These are phyloP conservation scores for Suillus bovinus DNA, from an alignment of 768 basidiomycete species.

Conservation along the genomic window DNA sequence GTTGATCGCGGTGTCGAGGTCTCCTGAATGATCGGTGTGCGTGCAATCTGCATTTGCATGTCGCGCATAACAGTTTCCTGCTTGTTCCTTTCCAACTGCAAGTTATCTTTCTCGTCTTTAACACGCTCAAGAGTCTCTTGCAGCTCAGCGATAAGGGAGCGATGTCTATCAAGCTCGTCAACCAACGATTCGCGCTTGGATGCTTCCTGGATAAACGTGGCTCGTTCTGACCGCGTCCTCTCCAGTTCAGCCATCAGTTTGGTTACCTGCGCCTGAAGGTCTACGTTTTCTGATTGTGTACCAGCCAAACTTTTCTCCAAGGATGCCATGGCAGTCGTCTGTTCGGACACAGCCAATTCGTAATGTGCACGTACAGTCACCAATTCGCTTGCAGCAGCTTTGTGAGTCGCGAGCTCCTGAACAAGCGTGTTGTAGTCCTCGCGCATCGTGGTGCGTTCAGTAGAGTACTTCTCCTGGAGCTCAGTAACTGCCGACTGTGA, in stretches of 20 bases:
- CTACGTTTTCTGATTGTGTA: conserved; percentile 39
- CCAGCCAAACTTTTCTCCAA: conserved; percentile 52
- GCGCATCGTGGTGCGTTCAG: conserved; percentile 34
- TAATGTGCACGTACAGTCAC: conserved; percentile 39
- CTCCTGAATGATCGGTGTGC: conserved; percentile 44
- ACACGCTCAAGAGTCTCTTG: conserved; percentile 76
- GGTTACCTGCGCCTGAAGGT: conserved; percentile 44
- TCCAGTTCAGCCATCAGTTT: conserved; percentile 60
- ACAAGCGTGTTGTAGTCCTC: conserved; percentile 50
- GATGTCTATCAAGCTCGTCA: conserved; percentile 76
- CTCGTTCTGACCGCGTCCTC: conserved; percentile 56
- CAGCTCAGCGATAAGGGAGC: conserved; percentile 71
- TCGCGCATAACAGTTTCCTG: conserved; percentile 75
- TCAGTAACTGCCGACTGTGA: conserved; percentile 23
- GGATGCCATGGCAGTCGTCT: conserved; percentile 43
- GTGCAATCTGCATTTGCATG: conserved; percentile 69
- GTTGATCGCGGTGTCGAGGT: conserved; percentile 52
- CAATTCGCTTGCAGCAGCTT: conserved; percentile 47
- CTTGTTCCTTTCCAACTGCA: conserved; percentile 70
- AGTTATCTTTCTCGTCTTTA: conserved; percentile 79
- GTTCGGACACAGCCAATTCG: conserved; percentile 51
- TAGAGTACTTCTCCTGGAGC: conserved; percentile 18
- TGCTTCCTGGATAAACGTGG: conserved; percentile 65
- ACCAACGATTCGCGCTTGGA: conserved; percentile 75
- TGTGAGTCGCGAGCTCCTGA: conserved; percentile 52